Conservation (phyloP, 805 yeast genomes). For the Metschnikowia reukaufii region DNA sequence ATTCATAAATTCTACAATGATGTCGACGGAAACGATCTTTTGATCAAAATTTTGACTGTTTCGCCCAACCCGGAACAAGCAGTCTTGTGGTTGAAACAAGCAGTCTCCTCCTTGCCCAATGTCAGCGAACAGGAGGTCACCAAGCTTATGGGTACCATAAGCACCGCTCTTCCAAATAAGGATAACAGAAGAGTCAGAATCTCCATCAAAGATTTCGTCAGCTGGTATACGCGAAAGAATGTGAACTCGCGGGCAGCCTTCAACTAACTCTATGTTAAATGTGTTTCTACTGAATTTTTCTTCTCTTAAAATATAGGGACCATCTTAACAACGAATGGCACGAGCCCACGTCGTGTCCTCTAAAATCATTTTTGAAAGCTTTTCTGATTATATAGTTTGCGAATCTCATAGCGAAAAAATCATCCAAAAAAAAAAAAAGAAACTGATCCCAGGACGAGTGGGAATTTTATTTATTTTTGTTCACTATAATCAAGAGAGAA, state of each 20-base stretch:
- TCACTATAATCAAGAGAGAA: too few relatives aligned
- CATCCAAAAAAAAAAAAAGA: too few relatives aligned
- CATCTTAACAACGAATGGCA: background rate
- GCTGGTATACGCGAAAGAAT: slow-evolving; percentile 80
- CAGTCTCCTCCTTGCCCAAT: slow-evolving; percentile 58
- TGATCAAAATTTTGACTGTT: slow-evolving; percentile 59
- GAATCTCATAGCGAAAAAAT: background rate
- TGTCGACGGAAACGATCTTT: slow-evolving; percentile 73
- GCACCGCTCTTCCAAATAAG: slow-evolving; percentile 60
- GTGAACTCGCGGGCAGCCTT: slow-evolving; percentile 33
- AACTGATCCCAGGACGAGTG: too few relatives aligned
- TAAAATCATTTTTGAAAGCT: background rate
- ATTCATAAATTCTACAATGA: slow-evolving; percentile 71
- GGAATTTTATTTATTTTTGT: too few relatives aligned
- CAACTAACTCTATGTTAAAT: background rate
- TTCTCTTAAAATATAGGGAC: too few relatives aligned
- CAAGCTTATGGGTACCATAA: slow-evolving; percentile 57
- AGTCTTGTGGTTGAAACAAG: slow-evolving; percentile 60
- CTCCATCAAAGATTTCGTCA: slow-evolving; percentile 72
- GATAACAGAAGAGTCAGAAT: slow-evolving; percentile 74
- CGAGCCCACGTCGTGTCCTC: too few relatives aligned
- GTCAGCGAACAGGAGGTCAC: slow-evolving; percentile 68
- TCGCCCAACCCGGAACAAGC: slow-evolving; percentile 46
- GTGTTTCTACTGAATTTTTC: background rate
- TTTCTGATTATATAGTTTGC: background rate